Conservation (phyloP, 1,284 basidiomycete species). For the Kwoniella shivajii region DNA sequence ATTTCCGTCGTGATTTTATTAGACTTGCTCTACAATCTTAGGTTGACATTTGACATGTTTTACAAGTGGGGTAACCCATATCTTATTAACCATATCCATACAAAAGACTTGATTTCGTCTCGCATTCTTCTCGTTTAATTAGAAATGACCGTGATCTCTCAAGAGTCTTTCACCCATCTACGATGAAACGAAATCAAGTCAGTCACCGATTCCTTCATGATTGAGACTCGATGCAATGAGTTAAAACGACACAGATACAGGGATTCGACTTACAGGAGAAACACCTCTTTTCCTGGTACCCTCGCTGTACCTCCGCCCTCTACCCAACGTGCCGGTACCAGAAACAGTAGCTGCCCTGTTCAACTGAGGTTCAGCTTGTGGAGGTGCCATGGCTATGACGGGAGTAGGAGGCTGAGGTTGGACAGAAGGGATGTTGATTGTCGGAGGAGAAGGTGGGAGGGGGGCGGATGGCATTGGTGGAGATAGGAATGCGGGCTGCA, state of each 20-base stretch:
- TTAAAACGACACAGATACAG: neutral
- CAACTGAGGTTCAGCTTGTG: conserved; percentile 11
- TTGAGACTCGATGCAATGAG: no score
- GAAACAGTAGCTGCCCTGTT: conserved; percentile 18
- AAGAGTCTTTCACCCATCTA: conserved; percentile 51
- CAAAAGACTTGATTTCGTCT: no score
- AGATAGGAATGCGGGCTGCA: conserved; percentile 26
- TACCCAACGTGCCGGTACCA: conserved; percentile 4
- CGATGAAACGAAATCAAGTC: conserved; percentile 6
- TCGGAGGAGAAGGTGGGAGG: conserved; percentile 15
- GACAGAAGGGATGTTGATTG: conserved; percentile 1
- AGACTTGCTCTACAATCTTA: no score
- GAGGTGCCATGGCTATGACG: conserved; percentile 3
- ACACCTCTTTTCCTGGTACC: conserved; percentile 45
- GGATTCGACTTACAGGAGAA: conserved; percentile 42
- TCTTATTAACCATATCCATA: no score
- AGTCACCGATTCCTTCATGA: no score
- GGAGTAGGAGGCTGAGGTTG: no score
- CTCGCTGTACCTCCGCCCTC: conserved; percentile 43
- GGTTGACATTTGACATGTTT: no score
- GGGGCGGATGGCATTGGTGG: conserved; percentile 19
- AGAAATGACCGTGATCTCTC: conserved; percentile 50
- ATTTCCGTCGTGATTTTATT: no score
- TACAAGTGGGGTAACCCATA: no score
- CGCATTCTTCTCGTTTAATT: neutral